Conservation (phyloP, 2,329 filamentous ascomycete species). For the Monosporascus ibericus region DNA sequence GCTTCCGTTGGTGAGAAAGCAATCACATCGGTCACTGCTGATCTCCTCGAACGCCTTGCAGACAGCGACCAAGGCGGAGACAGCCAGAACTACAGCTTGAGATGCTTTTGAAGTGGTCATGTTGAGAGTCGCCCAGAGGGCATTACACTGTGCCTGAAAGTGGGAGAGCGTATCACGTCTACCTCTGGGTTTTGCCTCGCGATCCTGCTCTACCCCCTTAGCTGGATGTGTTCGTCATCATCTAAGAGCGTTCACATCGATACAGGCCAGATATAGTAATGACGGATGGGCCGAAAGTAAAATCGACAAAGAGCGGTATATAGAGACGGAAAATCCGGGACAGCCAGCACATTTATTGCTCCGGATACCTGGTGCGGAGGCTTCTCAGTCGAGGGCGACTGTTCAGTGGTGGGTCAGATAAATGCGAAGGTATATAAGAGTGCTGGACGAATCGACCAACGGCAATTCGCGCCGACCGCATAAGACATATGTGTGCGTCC, state of each 20-base stretch:
- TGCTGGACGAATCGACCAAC: not conserved
- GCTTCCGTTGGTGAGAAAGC: constrained; percentile 42
- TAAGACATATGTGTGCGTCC: not conserved
- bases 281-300: not conserved
- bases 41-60: constrained; percentile 16
- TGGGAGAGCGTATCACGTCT: constrained; percentile 5
- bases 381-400: not conserved
- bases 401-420: not conserved
- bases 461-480: not conserved
- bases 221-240: too few relatives aligned
- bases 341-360: not conserved
- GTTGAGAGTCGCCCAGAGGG: not conserved
- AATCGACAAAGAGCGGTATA: not conserved
- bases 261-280: not conserved
- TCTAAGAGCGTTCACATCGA: too few relatives aligned
- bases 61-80: constrained; percentile 8
- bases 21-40: constrained; percentile 31
- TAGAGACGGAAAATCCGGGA: too few relatives aligned
- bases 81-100: constrained; percentile 10
- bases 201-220: not conserved
- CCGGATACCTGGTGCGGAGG: not conserved
- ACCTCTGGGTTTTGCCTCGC: not conserved
- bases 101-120: constrained; percentile 7
- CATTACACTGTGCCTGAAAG: not conserved
- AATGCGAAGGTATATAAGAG: not conserved